A percentile compares a stretch with the other conserved stretches of the same genome.
These are phyloP conservation scores for Neofusicoccum parvum DNA, from an alignment of 2,329 filamentous ascomycete genomes.

Conservation along the genomic window DNA sequence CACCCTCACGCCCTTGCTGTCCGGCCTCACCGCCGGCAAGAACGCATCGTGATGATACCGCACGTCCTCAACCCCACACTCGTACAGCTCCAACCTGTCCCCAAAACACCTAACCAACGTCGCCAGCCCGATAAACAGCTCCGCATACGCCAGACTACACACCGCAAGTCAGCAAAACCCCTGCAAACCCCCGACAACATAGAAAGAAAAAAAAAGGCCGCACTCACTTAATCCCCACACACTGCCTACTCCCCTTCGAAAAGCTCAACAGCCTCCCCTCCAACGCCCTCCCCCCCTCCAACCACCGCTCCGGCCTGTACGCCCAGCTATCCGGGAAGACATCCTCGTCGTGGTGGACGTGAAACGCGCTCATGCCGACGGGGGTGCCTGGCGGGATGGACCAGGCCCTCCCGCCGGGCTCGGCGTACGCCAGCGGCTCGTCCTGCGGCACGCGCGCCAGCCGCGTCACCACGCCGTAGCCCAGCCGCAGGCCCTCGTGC, in stretches of 20 bases:
- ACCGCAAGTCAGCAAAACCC: not conserved
- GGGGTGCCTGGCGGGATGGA: conserved; percentile 21
- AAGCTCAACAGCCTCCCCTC: conserved; percentile 24
- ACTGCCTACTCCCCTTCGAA: conserved; percentile 22
- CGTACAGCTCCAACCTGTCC: conserved; percentile 18
- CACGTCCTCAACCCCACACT: conserved; percentile 33
- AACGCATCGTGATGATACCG: conserved; percentile 42
- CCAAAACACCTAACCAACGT: conserved; percentile 21
- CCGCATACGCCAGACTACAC: conserved; percentile 24
- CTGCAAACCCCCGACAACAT: not conserved
- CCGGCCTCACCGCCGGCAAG: conserved; percentile 35
- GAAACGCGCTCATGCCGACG: conserved; percentile 21
- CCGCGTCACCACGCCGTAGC: conserved; percentile 43
- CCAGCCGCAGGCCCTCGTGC: conserved; percentile 38
- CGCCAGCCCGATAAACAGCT: conserved; percentile 25
- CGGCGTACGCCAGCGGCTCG: conserved; percentile 19
- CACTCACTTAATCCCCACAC: conserved; percentile 30
- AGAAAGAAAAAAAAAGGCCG: not conserved
- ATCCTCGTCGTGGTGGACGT: conserved; percentile 26
- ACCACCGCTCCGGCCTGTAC: conserved; percentile 34
- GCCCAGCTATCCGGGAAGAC: conserved; percentile 30
- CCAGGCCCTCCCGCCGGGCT: not conserved
- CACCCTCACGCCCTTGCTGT: conserved; percentile 40
- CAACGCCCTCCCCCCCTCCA: conserved; percentile 2
- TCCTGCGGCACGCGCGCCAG: conserved; percentile 18